phyloP scores from a whole-genome alignment of 1,139 yeast genomes.

The Yamadazyma dendronema region DNA sequence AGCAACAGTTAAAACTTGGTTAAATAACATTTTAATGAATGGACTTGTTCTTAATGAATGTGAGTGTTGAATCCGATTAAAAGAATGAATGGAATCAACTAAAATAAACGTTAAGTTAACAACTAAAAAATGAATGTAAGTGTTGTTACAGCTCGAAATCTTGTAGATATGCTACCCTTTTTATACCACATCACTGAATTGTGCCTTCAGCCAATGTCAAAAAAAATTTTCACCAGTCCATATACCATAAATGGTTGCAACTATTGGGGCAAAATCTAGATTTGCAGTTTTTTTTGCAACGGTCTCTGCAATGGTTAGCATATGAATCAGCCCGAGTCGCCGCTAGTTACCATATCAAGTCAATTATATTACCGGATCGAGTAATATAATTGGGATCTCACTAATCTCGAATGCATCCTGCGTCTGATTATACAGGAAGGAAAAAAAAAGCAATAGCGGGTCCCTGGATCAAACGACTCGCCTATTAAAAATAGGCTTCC shows the following conservation, averaged over 20 bases:
- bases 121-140: conserved; percentile 3
- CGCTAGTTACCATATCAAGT: conserved; percentile 1
- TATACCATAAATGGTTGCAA: background rate
- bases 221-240: background rate
- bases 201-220: background rate
- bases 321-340: background rate
- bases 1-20: conserved; percentile 14
- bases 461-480: background rate
- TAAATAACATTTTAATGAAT: conserved; percentile 20
- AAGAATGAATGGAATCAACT: conserved; percentile 4
- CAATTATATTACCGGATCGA: conserved; percentile 1
- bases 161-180: conserved; percentile 1
- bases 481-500: background rate
- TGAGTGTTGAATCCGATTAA: conserved; percentile 1
- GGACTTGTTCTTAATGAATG: conserved; percentile 3
- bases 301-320: background rate
- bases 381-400: conserved; percentile 1
- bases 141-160: background rate
- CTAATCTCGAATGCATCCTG: background rate
- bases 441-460: background rate
- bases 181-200: conserved; percentile 1
- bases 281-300: conserved; percentile 1
- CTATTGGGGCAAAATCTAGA: conserved; percentile 2
- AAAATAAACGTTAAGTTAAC: background rate
- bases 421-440: background rate